These are phyloP conservation scores for Rugosomyces carneus DNA, from an alignment of 1,284 basidiomycete genomes.

Conservation along the genomic window DNA sequence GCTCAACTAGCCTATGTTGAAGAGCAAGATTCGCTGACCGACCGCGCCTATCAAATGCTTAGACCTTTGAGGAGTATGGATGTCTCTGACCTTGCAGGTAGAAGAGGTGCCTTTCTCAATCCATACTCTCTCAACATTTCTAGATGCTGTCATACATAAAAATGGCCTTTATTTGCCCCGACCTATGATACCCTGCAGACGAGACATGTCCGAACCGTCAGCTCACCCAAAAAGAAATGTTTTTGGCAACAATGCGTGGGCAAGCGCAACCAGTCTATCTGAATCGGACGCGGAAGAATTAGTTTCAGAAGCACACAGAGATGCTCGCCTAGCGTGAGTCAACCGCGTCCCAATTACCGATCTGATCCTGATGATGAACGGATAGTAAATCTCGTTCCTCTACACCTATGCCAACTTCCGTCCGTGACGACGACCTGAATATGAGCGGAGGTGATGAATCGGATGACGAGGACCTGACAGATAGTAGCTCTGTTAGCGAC, in stretches of 20 bases:
- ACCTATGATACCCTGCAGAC: constrained; percentile 23
- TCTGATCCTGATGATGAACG: not conserved
- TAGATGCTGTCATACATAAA: constrained; percentile 28
- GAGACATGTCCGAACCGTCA: not conserved
- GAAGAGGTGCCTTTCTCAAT: not conserved
- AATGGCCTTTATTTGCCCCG: constrained; percentile 55
- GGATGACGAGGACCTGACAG: constrained; percentile 63
- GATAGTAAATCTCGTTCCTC: constrained; percentile 50
- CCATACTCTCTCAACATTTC: constrained; percentile 19
- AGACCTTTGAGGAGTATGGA: constrained; percentile 20
- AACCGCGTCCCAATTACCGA: not conserved
- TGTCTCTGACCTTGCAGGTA: constrained; percentile 13
- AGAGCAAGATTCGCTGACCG: constrained; percentile 67
- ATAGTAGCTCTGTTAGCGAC: constrained; percentile 47
- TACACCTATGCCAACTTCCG: constrained; percentile 26
- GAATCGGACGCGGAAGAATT: constrained; percentile 65
- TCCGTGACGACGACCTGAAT: constrained; percentile 40
- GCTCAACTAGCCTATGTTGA: constrained; percentile 63
- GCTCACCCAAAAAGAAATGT: not conserved
- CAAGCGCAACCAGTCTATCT: constrained; percentile 33
- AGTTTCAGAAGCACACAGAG: constrained; percentile 56
- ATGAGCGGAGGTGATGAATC: constrained; percentile 71
- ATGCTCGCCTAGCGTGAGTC: constrained; percentile 59
- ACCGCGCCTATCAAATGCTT: constrained; percentile 58
- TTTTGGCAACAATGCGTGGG: constrained; percentile 11